These are phyloP conservation scores for Xylaria sp. DNA, from an alignment of 2,329 filamentous ascomycete species.

Conservation along the genomic window DNA sequence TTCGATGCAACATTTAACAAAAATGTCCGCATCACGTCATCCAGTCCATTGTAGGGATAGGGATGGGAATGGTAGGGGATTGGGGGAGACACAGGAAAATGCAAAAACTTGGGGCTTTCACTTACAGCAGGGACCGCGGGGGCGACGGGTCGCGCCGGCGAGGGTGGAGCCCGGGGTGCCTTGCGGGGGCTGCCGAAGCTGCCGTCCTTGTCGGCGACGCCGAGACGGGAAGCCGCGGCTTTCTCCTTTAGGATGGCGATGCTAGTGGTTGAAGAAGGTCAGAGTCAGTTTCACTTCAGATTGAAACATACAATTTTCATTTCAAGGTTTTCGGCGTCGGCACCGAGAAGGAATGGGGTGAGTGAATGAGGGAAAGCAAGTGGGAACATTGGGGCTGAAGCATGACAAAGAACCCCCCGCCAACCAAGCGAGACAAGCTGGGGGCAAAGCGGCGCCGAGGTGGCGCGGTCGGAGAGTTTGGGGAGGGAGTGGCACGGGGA, in stretches of 20 bases:
- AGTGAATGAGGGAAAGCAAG: background rate
- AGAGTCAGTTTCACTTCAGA: constrained; percentile 15
- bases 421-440: constrained; percentile 17
- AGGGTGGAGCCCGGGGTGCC: constrained; percentile 43
- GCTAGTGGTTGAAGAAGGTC: constrained; percentile 46
- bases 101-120: background rate
- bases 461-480: constrained; percentile 13
- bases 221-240: constrained; percentile 61
- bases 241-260: constrained; percentile 64
- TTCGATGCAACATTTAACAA: background rate
- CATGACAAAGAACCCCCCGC: constrained; percentile 20
- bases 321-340: background rate
- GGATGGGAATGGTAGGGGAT: no score
- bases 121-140: constrained; percentile 43
- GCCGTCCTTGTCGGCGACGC: constrained; percentile 53
- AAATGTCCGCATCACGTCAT: constrained; percentile 1
- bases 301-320: constrained; percentile 8
- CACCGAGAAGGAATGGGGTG: background rate
- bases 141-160: constrained; percentile 36
- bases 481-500: background rate
- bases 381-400: background rate
- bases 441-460: constrained; percentile 13
- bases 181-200: constrained; percentile 43
- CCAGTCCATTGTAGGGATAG: background rate
- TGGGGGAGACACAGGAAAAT: no score